Evolutionary conservation across 495 filamentous ascomycete genomes (phyloP), one percentile per base, ranked within the genome.

Genomic region (Xylaria flabelliformis): DNA sequence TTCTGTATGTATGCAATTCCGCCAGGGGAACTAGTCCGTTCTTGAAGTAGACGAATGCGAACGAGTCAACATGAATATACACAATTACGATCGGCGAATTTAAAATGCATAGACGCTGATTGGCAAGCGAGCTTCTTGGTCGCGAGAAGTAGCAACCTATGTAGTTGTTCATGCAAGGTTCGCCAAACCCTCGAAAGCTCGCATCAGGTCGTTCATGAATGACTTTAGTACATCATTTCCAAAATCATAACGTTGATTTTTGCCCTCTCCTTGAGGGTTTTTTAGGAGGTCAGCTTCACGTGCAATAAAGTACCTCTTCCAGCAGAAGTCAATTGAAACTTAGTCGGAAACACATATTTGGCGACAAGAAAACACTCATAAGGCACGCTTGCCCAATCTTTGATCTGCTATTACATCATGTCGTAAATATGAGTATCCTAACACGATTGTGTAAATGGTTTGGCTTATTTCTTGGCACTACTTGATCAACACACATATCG

Each of bases 21-120:
- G 65, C 5, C 21, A 39, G 51, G 51, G 17, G 8, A 6, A 12
- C 2, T 36, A 17, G 19, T 42, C 39, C 42, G 34, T 19, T 26
- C 36, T 21, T 56, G 19, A 46, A 56, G 42, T 24, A 69, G 51
- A 62, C 44, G 42, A 69, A 59, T 59, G 53, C 41, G 67, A 67
- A 53, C 64, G 21, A 32, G 7, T 51, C 48, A 41, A 39, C 19
- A 19, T 41, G 19, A 19, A 34, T 53, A 36, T 17, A 67, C 3
- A 26, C n/a, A 34, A 67, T 67, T 44, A 17, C 24, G 53, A 61
- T 59, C 53, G 5, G 26, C 34, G 29, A n/a, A 69, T 69, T 48
- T 46, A 9, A 6, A 59, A 59, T 46, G 41, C 41, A 5, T 9
- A 26, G 24, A 9, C 21, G 21, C 7, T 58, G 67, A 58, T 59